Conservation (phyloP, 2,329 filamentous ascomycete genomes). For the Fusarium nisikadoi region DNA sequence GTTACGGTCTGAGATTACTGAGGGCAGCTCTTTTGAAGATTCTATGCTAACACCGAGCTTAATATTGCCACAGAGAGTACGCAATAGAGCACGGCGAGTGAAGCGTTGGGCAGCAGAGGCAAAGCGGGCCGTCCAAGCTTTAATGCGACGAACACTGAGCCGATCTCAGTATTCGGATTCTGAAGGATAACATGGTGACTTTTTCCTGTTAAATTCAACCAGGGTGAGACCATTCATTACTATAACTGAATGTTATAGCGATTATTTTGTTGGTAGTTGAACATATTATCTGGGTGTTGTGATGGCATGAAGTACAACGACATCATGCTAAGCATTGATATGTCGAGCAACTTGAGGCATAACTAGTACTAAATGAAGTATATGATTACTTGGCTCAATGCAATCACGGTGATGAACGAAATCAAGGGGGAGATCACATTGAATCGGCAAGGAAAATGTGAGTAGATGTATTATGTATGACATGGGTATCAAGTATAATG, state of each 20-base stretch:
- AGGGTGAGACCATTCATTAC: neutral
- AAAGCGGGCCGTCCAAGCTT: conserved; percentile 48
- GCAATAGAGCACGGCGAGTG: conserved; percentile 43
- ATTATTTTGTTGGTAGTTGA: neutral
- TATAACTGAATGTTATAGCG: neutral
- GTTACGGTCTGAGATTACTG: neutral
- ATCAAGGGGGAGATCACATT: neutral
- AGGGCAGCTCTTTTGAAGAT: conserved; percentile 13
- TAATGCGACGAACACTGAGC: conserved; percentile 48
- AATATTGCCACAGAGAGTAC: conserved; percentile 11
- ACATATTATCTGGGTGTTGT: neutral
- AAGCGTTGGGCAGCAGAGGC: conserved; percentile 50
- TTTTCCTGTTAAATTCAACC: neutral
- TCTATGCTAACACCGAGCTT: neutral
- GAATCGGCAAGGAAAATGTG: neutral
- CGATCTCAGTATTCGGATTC: conserved; percentile 42
- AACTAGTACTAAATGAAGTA: neutral
- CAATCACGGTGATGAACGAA: neutral
- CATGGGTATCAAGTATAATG: conserved; percentile 32
- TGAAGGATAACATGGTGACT: neutral
- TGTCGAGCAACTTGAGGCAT: conserved; percentile 21
- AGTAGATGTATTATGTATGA: neutral
- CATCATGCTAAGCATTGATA: neutral
- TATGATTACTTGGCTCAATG: neutral
- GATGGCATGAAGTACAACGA: neutral